Percentiles rank a stretch among this genome's conserved stretches.
phyloP scores from a whole-genome alignment of 805 yeast species.

The Lipomyces spencermartinsiae region DNA sequence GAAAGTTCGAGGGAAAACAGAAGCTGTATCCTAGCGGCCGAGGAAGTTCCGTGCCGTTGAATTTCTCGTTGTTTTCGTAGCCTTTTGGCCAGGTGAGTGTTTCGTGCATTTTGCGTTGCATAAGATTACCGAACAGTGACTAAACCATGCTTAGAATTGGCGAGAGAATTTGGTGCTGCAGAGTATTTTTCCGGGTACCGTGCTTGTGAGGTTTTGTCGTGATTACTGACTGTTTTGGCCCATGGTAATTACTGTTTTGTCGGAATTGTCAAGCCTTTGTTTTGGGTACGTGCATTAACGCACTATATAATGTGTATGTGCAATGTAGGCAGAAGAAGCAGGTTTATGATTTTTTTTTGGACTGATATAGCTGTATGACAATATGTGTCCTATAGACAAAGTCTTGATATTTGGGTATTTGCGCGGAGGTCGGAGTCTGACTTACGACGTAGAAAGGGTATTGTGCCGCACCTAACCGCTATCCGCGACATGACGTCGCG shows the following conservation, averaged over 20 bases:
- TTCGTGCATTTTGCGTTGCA: not conserved
- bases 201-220: not conserved
- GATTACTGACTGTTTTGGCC: not conserved
- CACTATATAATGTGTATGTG: not conserved
- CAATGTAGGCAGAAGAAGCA: not conserved
- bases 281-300: not conserved
- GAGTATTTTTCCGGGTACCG: too few relatives aligned
- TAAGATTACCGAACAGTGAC: not conserved
- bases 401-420: too few relatives aligned
- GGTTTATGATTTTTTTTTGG: not conserved
- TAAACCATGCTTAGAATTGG: not conserved
- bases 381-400: not conserved
- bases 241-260: not conserved
- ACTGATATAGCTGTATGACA: not conserved
- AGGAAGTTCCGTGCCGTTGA: conserved; percentile 88
- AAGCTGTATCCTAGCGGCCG: conserved; percentile 95
- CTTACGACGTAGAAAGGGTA: not conserved
- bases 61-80: conserved; percentile 53
- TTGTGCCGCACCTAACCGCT: not conserved
- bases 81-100: too few relatives aligned
- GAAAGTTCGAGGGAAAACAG: conserved; percentile 70
- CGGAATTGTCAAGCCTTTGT: not conserved
- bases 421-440: not conserved
- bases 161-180: not conserved
- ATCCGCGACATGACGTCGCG: not conserved